Conservation (phyloP, 1,284 basidiomycete genomes). For the Gomphus bonarii region DNA sequence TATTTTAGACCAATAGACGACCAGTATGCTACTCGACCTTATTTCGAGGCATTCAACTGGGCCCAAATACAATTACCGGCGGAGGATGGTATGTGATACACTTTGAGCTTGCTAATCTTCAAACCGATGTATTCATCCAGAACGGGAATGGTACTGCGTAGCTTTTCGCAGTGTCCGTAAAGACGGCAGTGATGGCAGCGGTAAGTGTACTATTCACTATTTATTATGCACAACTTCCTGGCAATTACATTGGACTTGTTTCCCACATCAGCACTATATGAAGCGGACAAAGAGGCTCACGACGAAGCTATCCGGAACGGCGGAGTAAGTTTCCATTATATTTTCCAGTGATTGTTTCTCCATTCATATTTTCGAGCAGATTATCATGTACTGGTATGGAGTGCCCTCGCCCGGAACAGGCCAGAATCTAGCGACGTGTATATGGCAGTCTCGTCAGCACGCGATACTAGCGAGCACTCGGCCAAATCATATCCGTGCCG, state of each 20-base stretch:
- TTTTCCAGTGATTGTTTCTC: constrained; percentile 15
- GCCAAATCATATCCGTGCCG: constrained; percentile 74
- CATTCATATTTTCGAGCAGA: constrained; percentile 25
- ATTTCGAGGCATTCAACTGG: constrained; percentile 83
- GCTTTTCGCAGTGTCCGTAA: constrained; percentile 78
- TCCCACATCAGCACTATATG: constrained; percentile 55
- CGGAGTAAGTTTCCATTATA: constrained; percentile 37
- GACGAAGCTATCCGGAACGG: constrained; percentile 84
- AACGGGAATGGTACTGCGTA: constrained; percentile 85
- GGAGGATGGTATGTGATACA: constrained; percentile 28
- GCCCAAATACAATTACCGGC: constrained; percentile 51
- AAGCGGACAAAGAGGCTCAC: constrained; percentile 77
- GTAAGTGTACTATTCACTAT: constrained; percentile 43
- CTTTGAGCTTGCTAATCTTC: background rate
- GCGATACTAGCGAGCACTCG: constrained; percentile 72
- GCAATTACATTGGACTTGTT: background rate
- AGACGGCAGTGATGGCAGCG: constrained; percentile 51
- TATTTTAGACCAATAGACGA: constrained; percentile 52
- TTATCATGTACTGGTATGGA: constrained; percentile 86
- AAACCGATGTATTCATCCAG: constrained; percentile 16
- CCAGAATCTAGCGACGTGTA: constrained; percentile 88
- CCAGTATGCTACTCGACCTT: constrained; percentile 56
- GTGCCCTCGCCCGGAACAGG: constrained; percentile 66
- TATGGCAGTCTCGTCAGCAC: constrained; percentile 83
- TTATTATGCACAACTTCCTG: background rate